A percentile compares a stretch with the other conserved stretches of the same genome.
Conservation (phyloP, 1,284 basidiomycete species). For the Vanrija sp. region DNA sequence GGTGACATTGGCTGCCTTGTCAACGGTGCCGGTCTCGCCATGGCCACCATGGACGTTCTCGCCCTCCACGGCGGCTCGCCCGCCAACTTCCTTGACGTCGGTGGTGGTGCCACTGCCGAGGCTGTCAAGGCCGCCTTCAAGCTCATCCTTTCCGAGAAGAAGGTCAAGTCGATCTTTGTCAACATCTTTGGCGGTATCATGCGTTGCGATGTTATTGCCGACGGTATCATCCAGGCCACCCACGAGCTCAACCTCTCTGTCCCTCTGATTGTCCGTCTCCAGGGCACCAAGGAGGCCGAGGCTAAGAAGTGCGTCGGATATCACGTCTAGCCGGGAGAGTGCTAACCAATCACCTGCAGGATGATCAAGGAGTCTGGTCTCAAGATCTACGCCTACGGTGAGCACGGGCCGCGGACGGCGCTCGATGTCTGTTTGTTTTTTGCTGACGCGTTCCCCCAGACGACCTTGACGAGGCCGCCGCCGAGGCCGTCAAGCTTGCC, state of each 20-base stretch:
- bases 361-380: slow-evolving; percentile 89
- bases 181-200: slow-evolving; percentile 93
- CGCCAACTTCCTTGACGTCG: slow-evolving; percentile 94
- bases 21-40: slow-evolving; percentile 97
- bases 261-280: slow-evolving; percentile 88
- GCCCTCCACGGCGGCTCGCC: slow-evolving; percentile 92
- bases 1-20: slow-evolving; percentile 97
- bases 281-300: slow-evolving; percentile 94
- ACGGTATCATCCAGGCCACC: slow-evolving; percentile 97
- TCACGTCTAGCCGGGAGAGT: neutral
- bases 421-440: neutral
- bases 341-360: slow-evolving; percentile 49
- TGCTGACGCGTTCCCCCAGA: slow-evolving; percentile 21
- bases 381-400: slow-evolving; percentile 64
- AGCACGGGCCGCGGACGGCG: slow-evolving; percentile 21
- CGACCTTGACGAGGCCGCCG: slow-evolving; percentile 59
- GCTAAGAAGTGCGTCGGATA: slow-evolving; percentile 66
- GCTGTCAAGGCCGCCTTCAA: slow-evolving; percentile 99
- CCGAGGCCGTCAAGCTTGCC: slow-evolving; percentile 74
- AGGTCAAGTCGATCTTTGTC: slow-evolving; percentile 98
- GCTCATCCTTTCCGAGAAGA: slow-evolving; percentile 81
- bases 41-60: slow-evolving; percentile 99
- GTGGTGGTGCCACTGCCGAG: slow-evolving; percentile 95
- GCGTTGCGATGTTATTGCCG: slow-evolving; percentile 93
- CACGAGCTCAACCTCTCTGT: slow-evolving; percentile 82